Conservation (phyloP, 495 filamentous ascomycete species). For the Pyrenula massariospora region DNA sequence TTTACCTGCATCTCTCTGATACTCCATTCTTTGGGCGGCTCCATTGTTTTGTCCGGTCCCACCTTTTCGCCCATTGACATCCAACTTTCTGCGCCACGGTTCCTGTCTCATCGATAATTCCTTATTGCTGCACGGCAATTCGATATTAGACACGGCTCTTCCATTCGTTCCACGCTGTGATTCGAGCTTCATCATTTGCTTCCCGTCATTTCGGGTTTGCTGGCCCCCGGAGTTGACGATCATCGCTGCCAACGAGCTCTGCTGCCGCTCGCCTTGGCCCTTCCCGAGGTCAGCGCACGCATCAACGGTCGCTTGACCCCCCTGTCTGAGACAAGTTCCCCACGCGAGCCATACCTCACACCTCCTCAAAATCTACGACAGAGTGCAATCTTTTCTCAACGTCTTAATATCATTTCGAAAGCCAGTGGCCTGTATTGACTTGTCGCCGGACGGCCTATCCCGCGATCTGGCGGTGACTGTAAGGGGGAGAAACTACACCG, state of each 20-base stretch:
- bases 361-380: neutral
- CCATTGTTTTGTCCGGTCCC: neutral
- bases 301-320: neutral
- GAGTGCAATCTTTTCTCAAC: neutral
- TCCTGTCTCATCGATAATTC: too few species aligned
- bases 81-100: neutral
- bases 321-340: neutral
- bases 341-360: neutral
- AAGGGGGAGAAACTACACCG: neutral
- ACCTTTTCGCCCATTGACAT: neutral
- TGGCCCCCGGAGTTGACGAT: neutral
- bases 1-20: neutral
- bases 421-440: neutral
- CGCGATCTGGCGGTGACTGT: neutral
- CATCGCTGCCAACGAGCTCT: neutral
- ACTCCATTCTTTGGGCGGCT: neutral
- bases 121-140: too few species aligned
- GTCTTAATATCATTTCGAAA: neutral
- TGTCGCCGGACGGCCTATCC: neutral
- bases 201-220: neutral
- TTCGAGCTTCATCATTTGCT: neutral
- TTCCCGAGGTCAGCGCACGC: neutral
- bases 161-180: neutral
- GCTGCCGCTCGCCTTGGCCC: neutral
- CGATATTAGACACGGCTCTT: neutral